These are phyloP conservation scores for Pleoardoris graminearum DNA, from an alignment of 2,329 filamentous ascomycete genomes.

Conservation along the genomic window DNA sequence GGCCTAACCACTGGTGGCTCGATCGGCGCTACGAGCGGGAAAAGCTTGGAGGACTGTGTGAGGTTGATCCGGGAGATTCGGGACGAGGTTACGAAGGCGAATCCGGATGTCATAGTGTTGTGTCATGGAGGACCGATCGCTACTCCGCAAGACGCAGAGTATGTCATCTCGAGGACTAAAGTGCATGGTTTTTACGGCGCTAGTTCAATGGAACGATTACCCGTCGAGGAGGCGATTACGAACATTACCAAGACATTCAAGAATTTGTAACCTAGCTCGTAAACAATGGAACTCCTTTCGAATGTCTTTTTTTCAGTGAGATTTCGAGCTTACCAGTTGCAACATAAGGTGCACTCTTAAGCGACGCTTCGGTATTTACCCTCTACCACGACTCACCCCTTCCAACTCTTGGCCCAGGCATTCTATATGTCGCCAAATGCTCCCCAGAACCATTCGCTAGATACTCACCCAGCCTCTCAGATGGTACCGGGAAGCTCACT, in stretches of 20 bases:
- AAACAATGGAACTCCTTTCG: not conserved
- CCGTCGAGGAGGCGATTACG: conserved; percentile 68
- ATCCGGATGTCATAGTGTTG: conserved; percentile 65
- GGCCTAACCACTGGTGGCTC: conserved; percentile 67
- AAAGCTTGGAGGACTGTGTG: conserved; percentile 67
- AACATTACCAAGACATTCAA: conserved; percentile 62
- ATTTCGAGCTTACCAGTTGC: no score
- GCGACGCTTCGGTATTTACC: not conserved
- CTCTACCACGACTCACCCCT: not conserved
- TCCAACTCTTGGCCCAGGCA: not conserved
- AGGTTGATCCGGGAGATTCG: conserved; percentile 64
- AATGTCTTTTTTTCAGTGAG: no score
- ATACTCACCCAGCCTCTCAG: not conserved
- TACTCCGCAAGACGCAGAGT: conserved; percentile 64
- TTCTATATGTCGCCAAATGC: not conserved
- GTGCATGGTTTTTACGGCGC: conserved; percentile 75
- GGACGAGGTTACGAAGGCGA: conserved; percentile 61
- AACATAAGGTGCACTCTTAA: no score
- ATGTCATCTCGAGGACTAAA: conserved; percentile 62
- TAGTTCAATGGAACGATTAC: conserved; percentile 70
- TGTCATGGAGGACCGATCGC: conserved; percentile 73
- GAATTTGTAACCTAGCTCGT: conserved; percentile 24
- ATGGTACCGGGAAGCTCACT: conserved; percentile 12
- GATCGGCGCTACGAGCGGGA: conserved; percentile 66
- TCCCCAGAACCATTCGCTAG: not conserved